These are phyloP conservation scores for Penicillium sp. DNA, from an alignment of 2,329 filamentous ascomycete genomes.

Conservation along the genomic window DNA sequence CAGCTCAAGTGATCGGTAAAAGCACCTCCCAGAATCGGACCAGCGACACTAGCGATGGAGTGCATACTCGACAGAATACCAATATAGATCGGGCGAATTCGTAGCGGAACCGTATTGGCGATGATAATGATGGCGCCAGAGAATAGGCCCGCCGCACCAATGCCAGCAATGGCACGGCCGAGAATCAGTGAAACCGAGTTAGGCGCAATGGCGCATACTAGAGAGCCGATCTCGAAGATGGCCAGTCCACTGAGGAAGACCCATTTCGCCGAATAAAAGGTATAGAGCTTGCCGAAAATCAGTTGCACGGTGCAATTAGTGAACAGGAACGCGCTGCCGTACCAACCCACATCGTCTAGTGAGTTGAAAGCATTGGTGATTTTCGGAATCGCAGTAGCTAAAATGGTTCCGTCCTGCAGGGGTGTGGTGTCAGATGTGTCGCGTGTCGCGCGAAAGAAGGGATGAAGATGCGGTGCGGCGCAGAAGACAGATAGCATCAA, in stretches of 20 bases:
- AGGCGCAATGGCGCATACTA: conserved; percentile 35
- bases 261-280: conserved; percentile 41
- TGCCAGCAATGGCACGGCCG: conserved; percentile 35
- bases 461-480: background rate
- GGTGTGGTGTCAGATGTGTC: background rate
- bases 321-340: background rate
- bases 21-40: conserved; percentile 43
- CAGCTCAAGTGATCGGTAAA: conserved; percentile 49
- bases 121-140: conserved; percentile 39
- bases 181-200: conserved; percentile 37
- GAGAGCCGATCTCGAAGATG: conserved; percentile 44
- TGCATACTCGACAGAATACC: conserved; percentile 23
- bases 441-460: background rate
- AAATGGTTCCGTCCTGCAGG: background rate
- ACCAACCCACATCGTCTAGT: background rate
- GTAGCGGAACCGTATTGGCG: conserved; percentile 36
- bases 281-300: conserved; percentile 43
- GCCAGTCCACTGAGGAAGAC: conserved; percentile 36
- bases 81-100: conserved; percentile 35
- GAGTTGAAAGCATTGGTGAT: background rate
- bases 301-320: conserved; percentile 36
- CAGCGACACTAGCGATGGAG: conserved; percentile 13
- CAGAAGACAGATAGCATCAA: background rate
- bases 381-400: conserved; percentile 1
- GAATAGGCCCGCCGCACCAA: conserved; percentile 29